Base-by-base conservation (phyloP, 2,329 filamentous ascomycete genomes). In the Exserohilum rostratum region DNA sequence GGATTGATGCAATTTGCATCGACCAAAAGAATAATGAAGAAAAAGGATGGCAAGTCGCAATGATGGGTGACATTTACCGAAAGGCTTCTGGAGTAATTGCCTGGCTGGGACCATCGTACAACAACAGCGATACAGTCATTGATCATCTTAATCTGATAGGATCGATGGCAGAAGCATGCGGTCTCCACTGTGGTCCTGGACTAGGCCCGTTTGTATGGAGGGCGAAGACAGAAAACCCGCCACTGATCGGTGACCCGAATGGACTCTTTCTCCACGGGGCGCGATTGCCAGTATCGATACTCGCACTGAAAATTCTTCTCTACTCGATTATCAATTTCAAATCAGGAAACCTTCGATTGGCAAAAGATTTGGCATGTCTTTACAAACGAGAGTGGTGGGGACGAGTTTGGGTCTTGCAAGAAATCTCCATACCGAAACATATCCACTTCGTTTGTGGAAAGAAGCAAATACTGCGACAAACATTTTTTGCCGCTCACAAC, bases 341-440 rank as follows among this genome's bases (percentile, higher is more conserved):
- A 1, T 13, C 5, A 13, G 9, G n/a, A 5, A 11, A 22, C 12
- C 11, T 50, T 22, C 20, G 37, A 3, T 11, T 3, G 17, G 25
- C 52, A 1, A 20, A 33, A 45, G 43, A 37, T 6, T 3, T 61
- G 17, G 49, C 40, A 6, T n/a, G 27, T 1, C 37, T 63, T 15
- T 58, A 57, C n/a, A 29, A 30, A 12, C 43, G 57, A 37, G 12
- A 50, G 25, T 62, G 57, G 62, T 65, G 55, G 62, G 27, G 29
- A 35, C 43, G 62, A 29, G 40, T 65, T 4, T 65, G 59, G 62
- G 53, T 61, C 31, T 45, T 65, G 6, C 62, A 65, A 25, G 62
- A 65, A 38, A 44, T 61, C 7, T 47, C 57, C 29, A 48, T 65
- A 34, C 37, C 62, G 15, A 29, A 46, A 17, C 18, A 50, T 12